Base-by-base conservation (phyloP, 768 basidiomycete species). In the Panaeolus cyanescens region DNA sequence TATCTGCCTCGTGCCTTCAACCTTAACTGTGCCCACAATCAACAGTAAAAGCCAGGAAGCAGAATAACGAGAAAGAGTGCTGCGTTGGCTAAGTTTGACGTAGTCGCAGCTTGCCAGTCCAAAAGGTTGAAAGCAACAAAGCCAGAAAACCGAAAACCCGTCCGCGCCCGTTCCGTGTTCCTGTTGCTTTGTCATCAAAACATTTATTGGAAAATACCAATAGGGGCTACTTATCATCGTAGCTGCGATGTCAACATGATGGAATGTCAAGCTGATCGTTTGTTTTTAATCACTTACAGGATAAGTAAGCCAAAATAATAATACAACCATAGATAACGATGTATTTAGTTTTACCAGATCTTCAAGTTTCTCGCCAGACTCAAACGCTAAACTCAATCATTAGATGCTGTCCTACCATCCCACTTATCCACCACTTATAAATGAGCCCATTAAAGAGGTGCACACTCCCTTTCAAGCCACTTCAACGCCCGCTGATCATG, bases 391-490 rank as follows among this genome's bases (percentile, higher is more conserved):
- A n/a, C n/a, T n/a, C n/a, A 13, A 13, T 34, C 33, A 34, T 34
- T 13, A 7, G 33, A 13, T 34, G 7, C 33, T 34, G 33, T 6
- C 13, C 33, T 34, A 34, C 13, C 33, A 13, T 34, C 13, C 33
- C 33, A 6, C 33, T 34, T 7, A 34, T 34, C 13, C 13, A 34
- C 33, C 6, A 6, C 33, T 6, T 42, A 3, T 6, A 42, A 42
- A 19, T 42, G 7, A 45, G 36, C n/a, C n/a, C 15, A 10, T 74
- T 63, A 79, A 19, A 81, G 67, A 6, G 74, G 72, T n/a, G 75
- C 67, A 57, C 85, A 87, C 72, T 89, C 88, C 61, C 82, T 79
- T 69, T 82, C 75, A 65, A 92, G 71, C 89, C 89, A 91, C 45
- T 75, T 76, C 70, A 86, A 69, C 4, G 89, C 89, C 54, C 83